These are phyloP conservation scores for Erodium moschatum DNA, from an alignment of 441 rosid genomes.

Conservation along the genomic window DNA sequence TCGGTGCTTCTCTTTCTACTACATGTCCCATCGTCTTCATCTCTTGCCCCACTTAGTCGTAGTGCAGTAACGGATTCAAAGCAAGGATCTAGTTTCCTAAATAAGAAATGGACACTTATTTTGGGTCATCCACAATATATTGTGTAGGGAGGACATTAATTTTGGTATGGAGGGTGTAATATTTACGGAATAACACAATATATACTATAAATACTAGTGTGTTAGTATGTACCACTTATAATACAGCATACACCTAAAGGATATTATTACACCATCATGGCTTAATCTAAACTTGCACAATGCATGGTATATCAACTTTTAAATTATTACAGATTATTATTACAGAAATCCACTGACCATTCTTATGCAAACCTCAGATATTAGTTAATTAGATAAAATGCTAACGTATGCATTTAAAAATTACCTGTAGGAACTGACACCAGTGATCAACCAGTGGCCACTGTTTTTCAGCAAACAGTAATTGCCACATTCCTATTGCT, in stretches of 20 bases:
- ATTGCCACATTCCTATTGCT: constrained; percentile 96
- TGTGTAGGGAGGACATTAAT: too few relatives aligned
- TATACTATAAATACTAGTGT: not conserved
- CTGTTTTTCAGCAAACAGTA: constrained; percentile 76
- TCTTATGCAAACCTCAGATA: not conserved
- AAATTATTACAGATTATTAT: too few relatives aligned
- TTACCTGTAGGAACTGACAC: constrained; percentile 95
- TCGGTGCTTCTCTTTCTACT: not conserved
- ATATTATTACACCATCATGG: not conserved
- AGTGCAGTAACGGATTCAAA: too few relatives aligned
- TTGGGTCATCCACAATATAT: too few relatives aligned
- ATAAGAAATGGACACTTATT: too few relatives aligned
- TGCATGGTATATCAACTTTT: not conserved
- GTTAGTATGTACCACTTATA: not conserved
- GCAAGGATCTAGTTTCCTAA: too few relatives aligned
- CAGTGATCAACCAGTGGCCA: constrained; percentile 82
- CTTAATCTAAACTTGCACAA: not conserved
- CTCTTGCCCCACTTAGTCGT: not conserved
- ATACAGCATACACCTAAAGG: not conserved
- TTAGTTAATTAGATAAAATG: not conserved
- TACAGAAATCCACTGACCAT: not conserved
- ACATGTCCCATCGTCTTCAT: not conserved
- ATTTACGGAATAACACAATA: not conserved
- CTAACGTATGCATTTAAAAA: not conserved
- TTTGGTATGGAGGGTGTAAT: too few relatives aligned